Evolutionary conservation across 2,329 filamentous ascomycete species (phyloP), one percentile per base, ranked within the genome.

Genomic region (Colletotrichum graminicola): DNA sequence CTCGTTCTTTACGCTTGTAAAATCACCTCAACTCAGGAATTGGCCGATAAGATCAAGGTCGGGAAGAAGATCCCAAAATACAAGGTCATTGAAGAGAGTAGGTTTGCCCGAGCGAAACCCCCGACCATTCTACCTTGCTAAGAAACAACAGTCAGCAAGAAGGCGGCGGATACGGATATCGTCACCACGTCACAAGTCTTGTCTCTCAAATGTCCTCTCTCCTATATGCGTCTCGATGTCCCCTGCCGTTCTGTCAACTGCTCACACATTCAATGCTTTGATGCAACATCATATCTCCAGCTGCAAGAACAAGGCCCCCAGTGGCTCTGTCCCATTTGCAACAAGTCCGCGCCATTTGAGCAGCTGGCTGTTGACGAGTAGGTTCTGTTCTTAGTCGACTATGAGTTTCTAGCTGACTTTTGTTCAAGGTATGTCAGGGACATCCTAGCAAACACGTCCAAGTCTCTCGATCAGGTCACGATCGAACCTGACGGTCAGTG

Each of bases 291-390:
- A 2, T 99, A 98, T 79, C 86, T 99, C 26, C 94, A 97, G 76
- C 84, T 99, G 36, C 95, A 98, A 79, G 94, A 98, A 79, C 96
- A 99, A 83, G 95, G 94, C 0, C 96, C 96, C 0, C 97, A 96
- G 23, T 99, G 96, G 96, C 87, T 91, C n/a, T 99, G 96, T 77
- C 96, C 96, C 0, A 92, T 98, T 29, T 99, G 96, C 84, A 95
- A 92, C 81, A 97, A 95, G 77, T 82, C 89, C 0, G 91, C 94
- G 1, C 90, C 91, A 0, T 99, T 94, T 80, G 92, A 95, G 62
- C 91, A 89, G 59, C 84, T 99, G 32, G 94, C 94, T 14, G 90
- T 98, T 39, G 96, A 99, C 76, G 93, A 96, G 89, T 96, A 85
- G 82, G 90, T 83, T 14, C 16, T 21, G 18, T 60, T 6, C 39